Base-by-base conservation (phyloP, 2,329 filamentous ascomycete genomes). In the Fusarium mundagurra region DNA sequence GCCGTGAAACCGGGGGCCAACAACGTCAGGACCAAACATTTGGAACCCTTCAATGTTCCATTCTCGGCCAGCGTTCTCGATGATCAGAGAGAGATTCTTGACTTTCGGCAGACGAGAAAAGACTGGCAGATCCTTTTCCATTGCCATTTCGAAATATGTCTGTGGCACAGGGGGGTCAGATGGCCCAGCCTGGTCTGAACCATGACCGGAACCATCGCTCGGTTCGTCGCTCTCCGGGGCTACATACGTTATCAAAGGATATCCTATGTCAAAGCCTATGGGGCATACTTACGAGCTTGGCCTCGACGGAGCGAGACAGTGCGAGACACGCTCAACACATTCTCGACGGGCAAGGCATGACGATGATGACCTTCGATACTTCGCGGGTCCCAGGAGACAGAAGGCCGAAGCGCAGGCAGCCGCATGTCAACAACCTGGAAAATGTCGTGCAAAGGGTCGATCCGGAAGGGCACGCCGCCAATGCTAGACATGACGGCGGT, bases 51-150 rank as follows among this genome's bases (percentile, higher is more conserved):
- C 51, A 2, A 54, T 29, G 4, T 17, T 20, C 51, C 51, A 54
- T 22, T 39, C 24, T 1, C 18, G 10, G 6, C 20, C 24, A 3
- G 10, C n/a, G 0, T 27, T 54, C 18, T 39, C 33, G 0, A 54
- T 5, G 3, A 29, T 29, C 0, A 54, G 7, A 2, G 51, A 8
- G 5, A 54, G 9, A 0, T 18, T 54, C 5, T 39, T 54, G 3
- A 12, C 11, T 3, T 39, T 39, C 0, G 51, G 51, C 2, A 54
- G 51, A 0, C 51, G 24, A 10, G 24, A 39, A 3, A 54, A 39
- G 5, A 54, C 29, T 0, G 51, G 51, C 0, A 54, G 9, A 1
- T 38, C 3, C 3, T 3, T 13, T 5, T n/a, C 7, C 6, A 54
- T 6, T 4, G 8, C 2, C 34, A 39, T 54, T 2, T 39, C 33